Evolutionary conservation across 345 rosid species (phyloP), one percentile per base, ranked within the genome.

Genomic region (Corchorus olitorius): DNA sequence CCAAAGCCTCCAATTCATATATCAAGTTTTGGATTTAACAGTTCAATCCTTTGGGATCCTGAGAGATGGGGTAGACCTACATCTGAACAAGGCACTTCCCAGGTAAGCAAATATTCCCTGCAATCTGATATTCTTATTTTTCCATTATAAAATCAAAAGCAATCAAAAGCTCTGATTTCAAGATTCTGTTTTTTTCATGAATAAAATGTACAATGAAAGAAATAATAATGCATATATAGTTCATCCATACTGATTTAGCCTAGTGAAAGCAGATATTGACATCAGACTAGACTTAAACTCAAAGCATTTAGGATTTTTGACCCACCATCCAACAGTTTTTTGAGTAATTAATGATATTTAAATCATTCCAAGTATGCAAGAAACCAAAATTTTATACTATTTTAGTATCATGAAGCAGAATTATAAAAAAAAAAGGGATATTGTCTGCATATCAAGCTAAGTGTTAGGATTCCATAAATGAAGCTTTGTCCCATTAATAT

Each of bases 1-100:
- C 19, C 19, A 3, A 82, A 72, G 45, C 88, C 90, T 80, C 89
- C 89, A 0, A 87, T 88, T 74, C 90, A 89, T 34, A 84, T 87
- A 39, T 91, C 95, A 22, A 88, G 87, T 70, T 91, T 91, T 75
- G 97, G 86, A 33, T 92, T 90, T 75, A 92, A 90, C 81, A 92
- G 93, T 66, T 90, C 92, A 5, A 92, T 90, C 39, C 97, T 92
- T 69, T 92, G 94, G 97, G 94, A 92, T 67, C 94, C 94, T 34
- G 97, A 92, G 73, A 84, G 94, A 88, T 92, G 97, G 97, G 97
- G 97, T 77, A 91, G 97, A 39, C 90, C 91, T 59, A 89, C 96
- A 15, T 83, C 95, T 27, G 81, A 76, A 56, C 90, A 91, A 83
- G 86, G 79, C 76, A 84, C 85, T 69, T 85, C 88, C n/a, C 95